Evolutionary conservation across 2,329 filamentous ascomycete genomes (phyloP).

Genomic region (Aureobasidium sp.): DNA sequence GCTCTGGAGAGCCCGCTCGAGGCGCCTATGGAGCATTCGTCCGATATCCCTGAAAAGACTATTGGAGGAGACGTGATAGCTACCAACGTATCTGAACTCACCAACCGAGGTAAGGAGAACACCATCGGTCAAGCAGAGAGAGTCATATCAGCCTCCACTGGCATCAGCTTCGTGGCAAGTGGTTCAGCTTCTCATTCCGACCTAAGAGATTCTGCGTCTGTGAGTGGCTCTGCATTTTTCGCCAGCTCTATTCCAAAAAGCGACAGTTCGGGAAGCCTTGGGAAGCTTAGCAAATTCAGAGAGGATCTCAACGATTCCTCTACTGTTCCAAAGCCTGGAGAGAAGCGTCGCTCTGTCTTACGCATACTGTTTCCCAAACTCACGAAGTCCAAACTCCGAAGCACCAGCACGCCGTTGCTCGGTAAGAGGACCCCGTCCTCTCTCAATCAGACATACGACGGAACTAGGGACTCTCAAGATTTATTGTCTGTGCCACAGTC

Average conservation of each 20-base stretch:
- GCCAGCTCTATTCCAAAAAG: slow-evolving; percentile 20
- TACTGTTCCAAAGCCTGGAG: slow-evolving; percentile 20
- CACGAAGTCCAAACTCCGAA: slow-evolving; percentile 21
- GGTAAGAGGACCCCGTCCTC: neutral
- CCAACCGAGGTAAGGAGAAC: neutral
- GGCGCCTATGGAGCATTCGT: too few species aligned
- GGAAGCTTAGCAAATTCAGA: slow-evolving; percentile 17
- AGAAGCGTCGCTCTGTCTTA: slow-evolving; percentile 27
- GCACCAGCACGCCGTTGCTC: slow-evolving; percentile 23
- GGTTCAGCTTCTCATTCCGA: neutral
- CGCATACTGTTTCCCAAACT: slow-evolving; percentile 24
- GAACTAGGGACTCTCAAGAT: slow-evolving; percentile 20
- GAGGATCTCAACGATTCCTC: slow-evolving; percentile 19
- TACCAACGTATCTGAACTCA: neutral
- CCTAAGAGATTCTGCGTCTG: neutral
- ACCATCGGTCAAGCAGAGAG: neutral
- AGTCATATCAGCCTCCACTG: neutral
- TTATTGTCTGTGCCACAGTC: slow-evolving; percentile 19
- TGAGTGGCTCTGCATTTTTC: neutral
- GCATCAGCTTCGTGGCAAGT: neutral
- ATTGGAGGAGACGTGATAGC: neutral
- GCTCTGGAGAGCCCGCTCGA: neutral
- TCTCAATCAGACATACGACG: slow-evolving; percentile 20
- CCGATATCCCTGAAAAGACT: neutral
- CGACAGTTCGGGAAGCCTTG: slow-evolving; percentile 21